Evolutionary conservation across 495 filamentous ascomycete species (phyloP).

Genomic region (Xylaria palmicola): DNA sequence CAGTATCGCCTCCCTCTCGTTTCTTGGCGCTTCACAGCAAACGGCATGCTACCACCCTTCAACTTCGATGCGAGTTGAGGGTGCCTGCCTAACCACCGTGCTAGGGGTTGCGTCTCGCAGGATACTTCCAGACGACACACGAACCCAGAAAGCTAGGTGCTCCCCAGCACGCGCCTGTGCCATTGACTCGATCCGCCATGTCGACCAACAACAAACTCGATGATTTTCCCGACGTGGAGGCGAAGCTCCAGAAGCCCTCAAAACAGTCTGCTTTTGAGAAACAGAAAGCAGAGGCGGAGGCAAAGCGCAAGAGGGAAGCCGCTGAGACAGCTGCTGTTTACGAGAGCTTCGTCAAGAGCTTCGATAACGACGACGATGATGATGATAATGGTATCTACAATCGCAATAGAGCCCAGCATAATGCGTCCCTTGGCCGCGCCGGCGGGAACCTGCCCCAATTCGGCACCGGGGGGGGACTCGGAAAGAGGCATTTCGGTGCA

Average conservation of each 20-base stretch:
- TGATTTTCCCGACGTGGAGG: constrained; percentile 80
- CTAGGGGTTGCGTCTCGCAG: neutral
- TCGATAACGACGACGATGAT: constrained; percentile 66
- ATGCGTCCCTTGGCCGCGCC: constrained; percentile 39
- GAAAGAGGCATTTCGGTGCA: constrained; percentile 44
- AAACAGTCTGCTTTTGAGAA: constrained; percentile 93
- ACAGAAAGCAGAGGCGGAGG: constrained; percentile 89
- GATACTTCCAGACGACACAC: neutral
- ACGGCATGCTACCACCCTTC: too few species aligned
- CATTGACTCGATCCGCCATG: constrained; percentile 29
- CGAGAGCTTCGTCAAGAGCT: constrained; percentile 87
- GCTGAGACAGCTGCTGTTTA: constrained; percentile 88
- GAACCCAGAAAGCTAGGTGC: neutral
- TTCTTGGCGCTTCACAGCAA: too few species aligned
- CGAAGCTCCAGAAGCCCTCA: constrained; percentile 77
- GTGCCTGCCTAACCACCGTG: neutral
- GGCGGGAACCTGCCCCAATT: constrained; percentile 55
- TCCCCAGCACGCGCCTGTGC: neutral
- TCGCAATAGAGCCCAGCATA: constrained; percentile 29
- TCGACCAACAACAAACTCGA: constrained; percentile 40
- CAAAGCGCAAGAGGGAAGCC: constrained; percentile 81
- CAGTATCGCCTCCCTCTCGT: too few species aligned
- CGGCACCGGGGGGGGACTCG: constrained; percentile 35
- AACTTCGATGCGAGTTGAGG: too few species aligned
- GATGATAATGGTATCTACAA: constrained; percentile 34